Base-by-base conservation (phyloP, 192 early-diverging fungal genomes). In the Coemansia sp. region DNA sequence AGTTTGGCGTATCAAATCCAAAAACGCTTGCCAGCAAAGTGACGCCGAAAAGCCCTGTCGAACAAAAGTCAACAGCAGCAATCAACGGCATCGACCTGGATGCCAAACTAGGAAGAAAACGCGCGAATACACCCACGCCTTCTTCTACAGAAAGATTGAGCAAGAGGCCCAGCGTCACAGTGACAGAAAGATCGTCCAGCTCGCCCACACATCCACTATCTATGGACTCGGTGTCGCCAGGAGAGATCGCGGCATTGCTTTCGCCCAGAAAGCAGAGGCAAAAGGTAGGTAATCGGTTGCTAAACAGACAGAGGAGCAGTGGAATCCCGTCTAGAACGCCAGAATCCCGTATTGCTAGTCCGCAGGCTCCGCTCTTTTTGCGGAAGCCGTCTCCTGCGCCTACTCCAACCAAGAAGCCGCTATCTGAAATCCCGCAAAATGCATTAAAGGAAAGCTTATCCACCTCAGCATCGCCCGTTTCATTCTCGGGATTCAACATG, bases 211-310 rank as follows among this genome's bases (percentile, higher is more conserved):
- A 15, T 9, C n/a, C 57, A 11, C 14, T 35, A 23, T 16, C 56
- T 0, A 38, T 66, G 7, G 64, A 59, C 63, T 39, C 38, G 7
- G 69, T 74, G 16, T 69, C 78, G 14, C 69, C 73, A 11, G 67
- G 67, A 9, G 73, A 75, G 49, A 72, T 81, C 5, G 73, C 78
- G 18, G 73, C 78, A 6, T 41, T 81, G 43, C 67, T 75, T 12
- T 75, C 70, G 24, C 69, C 69, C 5, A 72, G 60, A 18, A 49
- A 55, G 4, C 66, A 44, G 21, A 62, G 39, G 61, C 57, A 61
- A 23, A 39, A 41, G 53, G 35, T 15, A 6, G 51, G 53, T 0
- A 21, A 1, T 15, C 34, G 63, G 26, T n/a, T 36, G 62, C 33
- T 52, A 63, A 43, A 48, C 20, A 62, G 39, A 36, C 76, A 9